Conservation (phyloP, 225 moss, liverwort and hornwort genomes). For the Pseudoscleropodium purum region DNA sequence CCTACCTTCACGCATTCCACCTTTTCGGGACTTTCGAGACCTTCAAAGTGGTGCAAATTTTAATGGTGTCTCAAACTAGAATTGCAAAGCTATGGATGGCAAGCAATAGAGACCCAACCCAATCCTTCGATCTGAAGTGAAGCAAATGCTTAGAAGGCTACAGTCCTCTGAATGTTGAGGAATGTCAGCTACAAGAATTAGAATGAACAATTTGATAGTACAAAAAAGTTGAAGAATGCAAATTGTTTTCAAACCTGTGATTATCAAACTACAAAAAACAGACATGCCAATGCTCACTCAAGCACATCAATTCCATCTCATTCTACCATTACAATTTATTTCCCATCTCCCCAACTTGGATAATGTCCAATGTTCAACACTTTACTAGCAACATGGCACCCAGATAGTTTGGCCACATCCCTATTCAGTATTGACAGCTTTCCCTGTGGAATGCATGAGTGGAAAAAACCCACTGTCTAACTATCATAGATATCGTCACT, state of each 20-base stretch:
- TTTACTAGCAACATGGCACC: not conserved
- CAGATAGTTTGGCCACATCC: not conserved
- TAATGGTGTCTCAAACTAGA: not conserved
- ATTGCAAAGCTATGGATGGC: not conserved
- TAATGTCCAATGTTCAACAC: too few relatives aligned
- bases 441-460: not conserved
- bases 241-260: not conserved
- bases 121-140: not conserved
- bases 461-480: too few relatives aligned
- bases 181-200: not conserved
- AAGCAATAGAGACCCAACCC: not conserved
- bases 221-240: not conserved
- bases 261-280: not conserved
- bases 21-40: not conserved
- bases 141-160: not conserved
- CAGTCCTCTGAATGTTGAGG: not conserved
- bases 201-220: not conserved
- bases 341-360: not conserved
- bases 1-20: not conserved
- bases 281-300: not conserved
- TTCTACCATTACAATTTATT: not conserved
- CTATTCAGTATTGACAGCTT: not conserved
- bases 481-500: not conserved
- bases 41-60: not conserved
- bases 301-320: not conserved